Percentiles rank a stretch among this genome's conserved stretches.
Evolutionary conservation across 441 rosid species (phyloP).

Genomic region (Isatis lusitanica): DNA sequence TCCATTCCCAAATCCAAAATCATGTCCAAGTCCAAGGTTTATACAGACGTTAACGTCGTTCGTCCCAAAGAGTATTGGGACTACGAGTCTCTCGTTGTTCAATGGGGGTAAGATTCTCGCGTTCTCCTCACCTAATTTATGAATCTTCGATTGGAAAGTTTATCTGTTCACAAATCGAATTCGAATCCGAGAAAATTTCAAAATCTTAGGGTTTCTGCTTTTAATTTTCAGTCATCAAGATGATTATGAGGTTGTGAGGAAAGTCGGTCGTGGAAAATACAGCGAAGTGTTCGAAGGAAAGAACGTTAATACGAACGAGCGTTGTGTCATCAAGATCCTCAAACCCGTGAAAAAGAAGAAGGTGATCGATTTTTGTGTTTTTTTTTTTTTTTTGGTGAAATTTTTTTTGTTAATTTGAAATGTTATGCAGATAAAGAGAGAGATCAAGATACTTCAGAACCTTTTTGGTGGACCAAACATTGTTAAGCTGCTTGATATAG

Average conservation of each 20-base stretch:
- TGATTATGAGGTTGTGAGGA: constrained; percentile 87
- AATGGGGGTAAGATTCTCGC: constrained; percentile 65
- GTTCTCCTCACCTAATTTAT: neutral
- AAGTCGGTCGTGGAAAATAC: constrained; percentile 92
- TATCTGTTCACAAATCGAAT: neutral
- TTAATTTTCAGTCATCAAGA: constrained; percentile 61
- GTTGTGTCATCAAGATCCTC: constrained; percentile 85
- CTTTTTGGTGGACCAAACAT: constrained; percentile 88
- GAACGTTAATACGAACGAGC: constrained; percentile 72
- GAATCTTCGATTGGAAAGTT: neutral
- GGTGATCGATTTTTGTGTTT: constrained; percentile 38
- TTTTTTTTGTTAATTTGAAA: neutral
- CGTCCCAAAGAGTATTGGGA: constrained; percentile 94
- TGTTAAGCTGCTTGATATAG: constrained; percentile 79
- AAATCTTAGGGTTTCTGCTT: neutral
- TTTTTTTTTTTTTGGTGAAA: neutral
- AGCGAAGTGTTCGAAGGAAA: constrained; percentile 91
- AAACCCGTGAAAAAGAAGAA: constrained; percentile 93
- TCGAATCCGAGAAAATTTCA: neutral
- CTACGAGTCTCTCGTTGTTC: constrained; percentile 83
- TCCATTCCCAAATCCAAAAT: neutral
- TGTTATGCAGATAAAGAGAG: constrained; percentile 76
- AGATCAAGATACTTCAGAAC: constrained; percentile 89
- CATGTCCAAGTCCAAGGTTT: constrained; percentile 56
- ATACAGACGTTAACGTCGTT: constrained; percentile 68